A percentile compares a stretch with the other conserved stretches of the same genome.
These are phyloP conservation scores for Desmodesmus armatus DNA, from an alignment of 139 green algal species.

Conservation along the genomic window DNA sequence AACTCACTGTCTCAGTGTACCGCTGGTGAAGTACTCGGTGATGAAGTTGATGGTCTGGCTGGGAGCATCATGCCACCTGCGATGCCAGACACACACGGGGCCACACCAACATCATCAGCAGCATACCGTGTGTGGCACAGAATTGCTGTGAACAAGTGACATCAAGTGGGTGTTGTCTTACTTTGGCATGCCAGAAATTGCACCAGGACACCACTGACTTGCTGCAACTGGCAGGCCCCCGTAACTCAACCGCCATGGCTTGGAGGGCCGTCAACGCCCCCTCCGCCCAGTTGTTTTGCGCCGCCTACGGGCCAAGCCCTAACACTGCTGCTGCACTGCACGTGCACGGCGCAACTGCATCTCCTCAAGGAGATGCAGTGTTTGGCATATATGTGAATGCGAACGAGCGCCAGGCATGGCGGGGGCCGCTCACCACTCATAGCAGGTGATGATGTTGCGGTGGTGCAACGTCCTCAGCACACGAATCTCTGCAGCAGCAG, in stretches of 20 bases:
- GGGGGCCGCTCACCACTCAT: background rate
- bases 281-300: no score
- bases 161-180: background rate
- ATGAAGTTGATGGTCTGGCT: conserved; percentile 59
- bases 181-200: background rate
- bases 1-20: conserved; percentile 57
- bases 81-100: conserved; percentile 15
- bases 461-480: conserved; percentile 55
- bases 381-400: no score
- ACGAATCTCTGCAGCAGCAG: conserved; percentile 39
- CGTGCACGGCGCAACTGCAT: background rate
- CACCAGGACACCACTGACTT: no score
- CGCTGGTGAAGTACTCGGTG: conserved; percentile 56
- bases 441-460: conserved; percentile 52
- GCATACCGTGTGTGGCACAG: background rate
- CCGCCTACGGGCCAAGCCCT: background rate
- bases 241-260: no score
- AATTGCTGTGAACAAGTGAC: background rate
- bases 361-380: background rate
- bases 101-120: background rate
- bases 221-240: no score
- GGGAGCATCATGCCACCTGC: conserved; percentile 53
- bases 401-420: no score
- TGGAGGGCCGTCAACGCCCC: no score
- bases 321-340: background rate